Evolutionary conservation across 768 basidiomycete genomes (phyloP), one percentile per base, ranked within the genome.

Genomic region (Boletellus sp.): DNA sequence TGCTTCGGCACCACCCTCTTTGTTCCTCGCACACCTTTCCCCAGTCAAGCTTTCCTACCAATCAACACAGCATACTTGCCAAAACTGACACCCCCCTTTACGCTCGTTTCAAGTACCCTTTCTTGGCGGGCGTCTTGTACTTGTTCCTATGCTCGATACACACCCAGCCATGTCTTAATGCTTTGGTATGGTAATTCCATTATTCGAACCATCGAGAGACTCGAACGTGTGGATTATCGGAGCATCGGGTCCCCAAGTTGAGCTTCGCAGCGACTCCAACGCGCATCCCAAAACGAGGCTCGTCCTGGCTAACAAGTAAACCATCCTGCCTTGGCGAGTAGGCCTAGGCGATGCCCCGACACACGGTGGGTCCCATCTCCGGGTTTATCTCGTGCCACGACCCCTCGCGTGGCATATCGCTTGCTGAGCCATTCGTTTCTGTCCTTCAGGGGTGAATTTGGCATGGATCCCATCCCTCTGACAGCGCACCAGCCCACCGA

Each of bases 151-250:
- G 66, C 66, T 69, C 59, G 56, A 63, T 69, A 67, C 59, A 60
- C 58, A 58, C 55, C 56, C 59, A 45, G 3, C 67, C 63, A 67
- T 68, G 66, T 68, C 59, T 47, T 69, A 69, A 68, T 68, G 58
- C 55, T 58, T 67, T 66, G 61, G 45, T 69, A 69, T 70, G 64
- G 62, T 68, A 68, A 64, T 65, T 38, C 37, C 32, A 50, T 64
- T 57, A 60, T 65, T 65, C 45, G 56, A 66, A 63, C 15, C 40
- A 31, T 50, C 44, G 47, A 47, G 51, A 26, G 24, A 4, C 28
- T 11, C 28, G 22, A 52, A 46, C 48, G 41, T 48, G 54, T 42
- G 39, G 24, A 34, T 23, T n/a, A 17, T 53, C 49, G 47, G 49
- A 53, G 36, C 22, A 41, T 37, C 46, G 37, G 9, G 23, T 8